These are phyloP conservation scores for Paecilomyces fulvus DNA, from an alignment of 2,329 filamentous ascomycete genomes.

Conservation along the genomic window DNA sequence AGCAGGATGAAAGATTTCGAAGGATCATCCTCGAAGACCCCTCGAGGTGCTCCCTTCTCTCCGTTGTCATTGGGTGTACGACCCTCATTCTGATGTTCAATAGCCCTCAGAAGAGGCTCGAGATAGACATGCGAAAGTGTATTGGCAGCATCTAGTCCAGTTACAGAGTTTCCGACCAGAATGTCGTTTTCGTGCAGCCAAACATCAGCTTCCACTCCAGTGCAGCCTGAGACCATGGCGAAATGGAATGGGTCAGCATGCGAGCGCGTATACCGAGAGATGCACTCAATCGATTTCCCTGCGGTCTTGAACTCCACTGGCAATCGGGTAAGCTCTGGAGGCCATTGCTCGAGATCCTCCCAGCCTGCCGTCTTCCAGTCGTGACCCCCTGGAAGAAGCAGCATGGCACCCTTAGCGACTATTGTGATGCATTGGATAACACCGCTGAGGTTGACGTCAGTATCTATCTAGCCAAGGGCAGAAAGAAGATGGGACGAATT, in stretches of 20 bases:
- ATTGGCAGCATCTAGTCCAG: slow-evolving; percentile 5
- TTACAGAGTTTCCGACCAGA: slow-evolving; percentile 11
- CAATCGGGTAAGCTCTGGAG: slow-evolving; percentile 6
- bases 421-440: slow-evolving; percentile 13
- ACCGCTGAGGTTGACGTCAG: slow-evolving; percentile 7
- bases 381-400: slow-evolving; percentile 7
- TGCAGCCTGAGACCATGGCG: slow-evolving; percentile 16
- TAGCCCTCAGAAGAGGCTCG: slow-evolving; percentile 10
- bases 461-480: background rate
- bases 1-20: slow-evolving; percentile 14
- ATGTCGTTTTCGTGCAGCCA: slow-evolving; percentile 16
- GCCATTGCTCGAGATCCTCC: slow-evolving; percentile 1
- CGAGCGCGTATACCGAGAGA: slow-evolving; percentile 12
- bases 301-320: slow-evolving; percentile 7
- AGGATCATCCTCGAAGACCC: slow-evolving; percentile 7
- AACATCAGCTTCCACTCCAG: slow-evolving; percentile 17
- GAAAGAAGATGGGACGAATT: background rate
- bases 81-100: slow-evolving; percentile 8
- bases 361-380: slow-evolving; percentile 1
- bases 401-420: slow-evolving; percentile 11
- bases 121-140: slow-evolving; percentile 15
- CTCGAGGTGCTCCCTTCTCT: background rate
- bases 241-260: slow-evolving; percentile 13
- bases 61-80: background rate
- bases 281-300: slow-evolving; percentile 11